Evolutionary conservation across 352 stramenopile species (phyloP), one percentile per base, ranked within the genome.

Genomic region (Elongisporangium prolatum): DNA sequence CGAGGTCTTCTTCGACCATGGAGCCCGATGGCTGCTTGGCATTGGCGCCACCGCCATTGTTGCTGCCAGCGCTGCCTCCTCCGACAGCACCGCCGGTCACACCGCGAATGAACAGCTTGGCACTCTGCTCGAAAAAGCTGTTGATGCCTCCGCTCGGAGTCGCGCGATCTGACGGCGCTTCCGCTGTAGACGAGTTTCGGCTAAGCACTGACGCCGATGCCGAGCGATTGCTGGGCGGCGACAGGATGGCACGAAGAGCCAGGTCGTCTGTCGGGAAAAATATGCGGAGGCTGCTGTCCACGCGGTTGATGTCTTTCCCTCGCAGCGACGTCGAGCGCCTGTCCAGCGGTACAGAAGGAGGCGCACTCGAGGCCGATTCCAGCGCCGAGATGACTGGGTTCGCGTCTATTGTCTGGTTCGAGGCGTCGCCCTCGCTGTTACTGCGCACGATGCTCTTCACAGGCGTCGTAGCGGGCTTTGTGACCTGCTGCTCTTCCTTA

Each of bases 171-270:
- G 21, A 11, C 16, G 21, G n/a, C 11, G 25, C 28, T 38, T 1
- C 21, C 25, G 4, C 18, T 4, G 5, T 11, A 9, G 17, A 20
- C 22, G 14, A 24, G 14, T 24, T 56, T 56, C 22, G 51, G 0
- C 13, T 56, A 16, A 24, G 51, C 52, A 34, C 48, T 20, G 14
- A 50, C 49, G 22, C 54, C 25, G 52, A 25, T 24, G 67, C n/a
- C 0, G 51, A 40, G 0, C 56, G 58, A 20, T 65, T 24, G 18
- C 50, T 69, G 28, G 68, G 61, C 2, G 73, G 77, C 2, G 75
- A 88, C 17, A 88, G 51, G 55, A 84, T 85, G 40, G 75, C 75
- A 57, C 82, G 77, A 17, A 88, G 58, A 25, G 77, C 75, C 50
- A 88, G 50, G 47, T 69, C 80, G 52, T 88, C 75, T 13, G 64